Conservation (phyloP, 805 yeast genomes). For the Jamesozyma spencerorum region DNA sequence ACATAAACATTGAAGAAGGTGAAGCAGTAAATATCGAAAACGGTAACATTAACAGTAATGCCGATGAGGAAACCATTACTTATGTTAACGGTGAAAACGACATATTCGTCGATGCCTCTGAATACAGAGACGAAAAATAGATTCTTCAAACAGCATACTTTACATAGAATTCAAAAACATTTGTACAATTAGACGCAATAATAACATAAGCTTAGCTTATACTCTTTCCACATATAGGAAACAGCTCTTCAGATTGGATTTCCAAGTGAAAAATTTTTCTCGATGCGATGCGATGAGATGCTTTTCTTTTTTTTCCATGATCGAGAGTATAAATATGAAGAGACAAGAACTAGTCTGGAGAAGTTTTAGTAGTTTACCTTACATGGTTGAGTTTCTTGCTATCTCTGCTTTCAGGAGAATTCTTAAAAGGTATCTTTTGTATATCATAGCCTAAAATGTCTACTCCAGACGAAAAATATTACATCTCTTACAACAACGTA, state of each 20-base stretch:
- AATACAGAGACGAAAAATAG: slow-evolving; percentile 11
- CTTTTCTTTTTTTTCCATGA: not conserved
- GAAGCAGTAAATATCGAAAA: slow-evolving; percentile 12
- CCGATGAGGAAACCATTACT: slow-evolving; percentile 24
- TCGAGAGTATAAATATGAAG: not conserved
- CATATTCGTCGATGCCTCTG: slow-evolving; percentile 34
- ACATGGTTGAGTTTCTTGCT: not conserved
- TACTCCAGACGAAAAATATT: slow-evolving; percentile 35
- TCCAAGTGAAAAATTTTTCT: not conserved
- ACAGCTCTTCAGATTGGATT: not conserved
- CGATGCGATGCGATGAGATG: not conserved
- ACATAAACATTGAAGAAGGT: slow-evolving; percentile 20
- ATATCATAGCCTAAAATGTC: slow-evolving; percentile 1
- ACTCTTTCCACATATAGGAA: too few species aligned
- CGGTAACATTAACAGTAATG: slow-evolving; percentile 35
- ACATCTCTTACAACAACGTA: slow-evolving; percentile 69
- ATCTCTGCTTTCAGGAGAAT: not conserved
- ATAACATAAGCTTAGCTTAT: too few species aligned
- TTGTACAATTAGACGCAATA: too few species aligned
- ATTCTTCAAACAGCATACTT: too few species aligned
- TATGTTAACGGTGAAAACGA: slow-evolving; percentile 40
- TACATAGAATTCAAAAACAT: too few species aligned
- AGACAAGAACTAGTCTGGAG: not conserved
- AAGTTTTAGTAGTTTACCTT: not conserved
- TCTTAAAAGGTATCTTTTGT: not conserved